phyloP scores from a whole-genome alignment of 306 rosid genomes.

The Sicyos edulis region DNA sequence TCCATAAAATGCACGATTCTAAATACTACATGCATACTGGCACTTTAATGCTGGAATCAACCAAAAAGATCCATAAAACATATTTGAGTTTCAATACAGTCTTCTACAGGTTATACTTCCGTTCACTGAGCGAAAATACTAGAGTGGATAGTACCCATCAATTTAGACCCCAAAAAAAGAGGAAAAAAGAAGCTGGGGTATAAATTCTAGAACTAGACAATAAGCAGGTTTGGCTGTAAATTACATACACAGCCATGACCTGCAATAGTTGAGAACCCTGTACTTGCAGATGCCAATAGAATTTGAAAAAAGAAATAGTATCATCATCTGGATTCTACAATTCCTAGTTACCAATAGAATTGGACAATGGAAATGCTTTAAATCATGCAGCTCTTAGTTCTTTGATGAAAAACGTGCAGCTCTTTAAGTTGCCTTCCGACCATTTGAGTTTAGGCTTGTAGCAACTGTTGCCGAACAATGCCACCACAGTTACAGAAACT shows the following conservation, averaged over 20 bases:
- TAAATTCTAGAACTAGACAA: conserved; percentile 11
- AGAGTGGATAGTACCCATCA: neutral
- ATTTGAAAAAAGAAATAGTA: neutral
- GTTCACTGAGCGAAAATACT: neutral
- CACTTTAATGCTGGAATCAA: conserved; percentile 9
- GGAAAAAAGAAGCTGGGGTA: neutral
- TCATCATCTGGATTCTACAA: neutral
- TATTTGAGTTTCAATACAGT: neutral
- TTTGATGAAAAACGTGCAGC: conserved; percentile 13
- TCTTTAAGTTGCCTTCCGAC: neutral
- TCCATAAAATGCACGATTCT: conserved; percentile 1
- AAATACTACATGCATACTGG: neutral
- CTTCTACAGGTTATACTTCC: neutral
- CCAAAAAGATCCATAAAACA: neutral
- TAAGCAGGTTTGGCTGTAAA: neutral
- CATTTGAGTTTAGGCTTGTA: conserved; percentile 1
- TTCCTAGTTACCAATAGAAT: neutral
- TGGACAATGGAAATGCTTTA: neutral
- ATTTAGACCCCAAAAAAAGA: neutral
- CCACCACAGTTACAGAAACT: conserved; percentile 26
- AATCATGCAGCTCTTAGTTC: neutral
- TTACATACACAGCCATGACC: neutral
- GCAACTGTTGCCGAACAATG: neutral
- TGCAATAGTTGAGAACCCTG: conserved; percentile 5
- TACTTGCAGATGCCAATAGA: conserved; percentile 9